Base-by-base conservation (phyloP, 1,284 basidiomycete species). In the Chalciporus sp. region DNA sequence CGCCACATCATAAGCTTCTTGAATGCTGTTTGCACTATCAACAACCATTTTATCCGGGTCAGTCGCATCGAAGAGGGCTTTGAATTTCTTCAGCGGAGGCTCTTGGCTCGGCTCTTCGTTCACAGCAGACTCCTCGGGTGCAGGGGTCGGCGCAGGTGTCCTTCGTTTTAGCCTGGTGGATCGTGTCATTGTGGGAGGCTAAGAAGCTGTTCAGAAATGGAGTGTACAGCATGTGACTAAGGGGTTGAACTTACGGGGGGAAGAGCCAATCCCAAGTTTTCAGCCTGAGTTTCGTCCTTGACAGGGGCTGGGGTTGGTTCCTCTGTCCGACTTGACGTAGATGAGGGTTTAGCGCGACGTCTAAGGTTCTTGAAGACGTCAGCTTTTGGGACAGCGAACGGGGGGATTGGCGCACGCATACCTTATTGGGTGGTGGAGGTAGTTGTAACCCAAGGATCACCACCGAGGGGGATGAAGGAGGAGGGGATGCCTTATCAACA, bases 81-180 rank as follows among this genome's bases (percentile, higher is more conserved):
- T 86, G 71, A 84, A 88, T 63, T 82, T 86, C 64, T 89, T 88
- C 20, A 83, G 68, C 3, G 83, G 79, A 0, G 85, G 83, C 59
- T 86, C 80, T 52, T 72, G 70, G 2, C 49, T 61, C 23, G 55
- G 61, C 57, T 68, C 64, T 9, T 59, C 44, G 43, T 64, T 59
- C 4, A 42, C 54, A 12, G 49, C 27, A 9, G 39, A 62, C 45
- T 52, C 59, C 45, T 49, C 51, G 23, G 31, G 56, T 3, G 58
- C 35, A 58, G 63, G 29, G 26, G 63, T 57, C 26, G 55, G 53
- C 6, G 46, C 47, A 7, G 57, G 64, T 4, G 65, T 56, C 42
- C 66, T 57, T 33, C 66, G 68, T 50, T 68, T 72, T 41, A 68
- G 33, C 11, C 42, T 69, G 2, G 41, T 55, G 5, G 65, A 65